These are phyloP conservation scores for Quaeritorhiza haematococci DNA, from an alignment of 371 early-diverging fungal species.

Conservation along the genomic window DNA sequence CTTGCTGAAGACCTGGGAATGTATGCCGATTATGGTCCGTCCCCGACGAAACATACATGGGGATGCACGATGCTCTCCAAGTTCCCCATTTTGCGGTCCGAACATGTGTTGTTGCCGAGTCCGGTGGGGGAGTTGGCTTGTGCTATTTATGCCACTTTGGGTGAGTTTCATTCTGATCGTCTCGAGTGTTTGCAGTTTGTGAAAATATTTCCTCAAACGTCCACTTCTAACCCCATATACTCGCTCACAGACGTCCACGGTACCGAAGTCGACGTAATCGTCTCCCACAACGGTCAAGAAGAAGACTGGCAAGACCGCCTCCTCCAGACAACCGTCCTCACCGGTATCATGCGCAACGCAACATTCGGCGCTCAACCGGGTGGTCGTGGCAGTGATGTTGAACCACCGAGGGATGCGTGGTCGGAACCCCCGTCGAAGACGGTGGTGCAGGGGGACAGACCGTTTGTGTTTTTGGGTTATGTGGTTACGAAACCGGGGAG, in stretches of 20 bases:
- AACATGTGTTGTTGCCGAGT: constrained; percentile 72
- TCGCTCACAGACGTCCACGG: constrained; percentile 82
- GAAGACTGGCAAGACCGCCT: constrained; percentile 71
- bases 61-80: constrained; percentile 80
- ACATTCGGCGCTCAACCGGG: no score
- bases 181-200: no score
- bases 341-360: constrained; percentile 73
- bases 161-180: no score
- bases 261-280: constrained; percentile 72
- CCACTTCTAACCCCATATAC: no score
- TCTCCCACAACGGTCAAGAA: constrained; percentile 81
- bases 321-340: constrained; percentile 74
- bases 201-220: no score
- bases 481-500: constrained; percentile 73
- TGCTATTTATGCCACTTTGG: constrained; percentile 78
- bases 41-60: constrained; percentile 83
- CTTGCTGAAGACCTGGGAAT: constrained; percentile 71
- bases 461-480: constrained; percentile 77
- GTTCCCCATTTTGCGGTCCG: constrained; percentile 70
- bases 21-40: constrained; percentile 78
- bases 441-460: constrained; percentile 59
- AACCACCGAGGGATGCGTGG: no score
- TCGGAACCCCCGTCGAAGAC: no score
- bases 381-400: no score
- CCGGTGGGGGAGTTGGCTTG: constrained; percentile 81